Evolutionary conservation across 345 rosid genomes (phyloP), one percentile per base, ranked within the genome.

Genomic region (Streptanthus diversifolius): DNA sequence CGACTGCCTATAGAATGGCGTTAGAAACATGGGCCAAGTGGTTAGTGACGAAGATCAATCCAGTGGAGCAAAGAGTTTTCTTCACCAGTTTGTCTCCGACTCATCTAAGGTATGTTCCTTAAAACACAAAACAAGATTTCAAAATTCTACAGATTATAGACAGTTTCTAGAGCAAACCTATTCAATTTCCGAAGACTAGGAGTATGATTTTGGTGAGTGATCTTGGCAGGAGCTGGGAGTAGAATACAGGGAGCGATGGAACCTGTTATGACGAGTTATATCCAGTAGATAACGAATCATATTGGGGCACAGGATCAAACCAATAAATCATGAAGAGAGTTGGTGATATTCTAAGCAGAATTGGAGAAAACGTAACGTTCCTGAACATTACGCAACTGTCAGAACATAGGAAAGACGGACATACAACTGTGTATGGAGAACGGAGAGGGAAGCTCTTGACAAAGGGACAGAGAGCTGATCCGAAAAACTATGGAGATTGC

Each of bases 1-100:
- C 90, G 9, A 77, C 77, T 15, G 97, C 99, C n/a, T 95, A 89
- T 27, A 82, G 70, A 74, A 48, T 83, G 72, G 91, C 97, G 41
- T 44, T 95, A 39, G 91, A 87, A 72, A 91, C 97, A 17, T 89
- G 96, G 97, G 89, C 88, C 49, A 84, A 83, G 15, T 95, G 99
- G 99, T 36, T 91, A 52, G 83, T 88, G 48, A 65, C 81, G 33
- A 85, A 77, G 81, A 87, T 89, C 66, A 78, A 89, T 48, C 86
- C 96, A 52, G 74, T 8, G 40, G 82, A 48, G 29, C 98, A 93
- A 66, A 82, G 81, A 80, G 95, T 91, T 39, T 93, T 86, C 83
- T 93, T 93, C 91, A 87, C 84, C 81, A 88, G 95, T 36, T 85
- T 86, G 97, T 93, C 99, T 49, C 96, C 97, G 0, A 93, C 99